Evolutionary conservation across 768 basidiomycete genomes (phyloP), one percentile per base, ranked within the genome.

Genomic region (Polyporus arcularius): DNA sequence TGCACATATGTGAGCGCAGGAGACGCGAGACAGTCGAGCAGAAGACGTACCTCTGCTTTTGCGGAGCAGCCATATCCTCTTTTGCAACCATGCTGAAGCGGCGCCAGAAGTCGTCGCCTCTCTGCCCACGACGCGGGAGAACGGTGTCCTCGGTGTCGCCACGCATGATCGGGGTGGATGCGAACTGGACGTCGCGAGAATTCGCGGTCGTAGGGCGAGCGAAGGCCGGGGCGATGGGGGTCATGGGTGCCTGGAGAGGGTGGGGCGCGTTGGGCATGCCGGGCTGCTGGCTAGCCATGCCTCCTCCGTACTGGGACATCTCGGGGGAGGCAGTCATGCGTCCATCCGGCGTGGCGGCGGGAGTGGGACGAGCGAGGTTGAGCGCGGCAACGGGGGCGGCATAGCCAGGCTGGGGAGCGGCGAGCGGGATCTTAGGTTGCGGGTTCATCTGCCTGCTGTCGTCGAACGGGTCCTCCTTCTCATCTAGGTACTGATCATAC

Each of bases 21-120:
- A 3, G 18, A 21, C 40, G 38, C 12, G 41, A 45, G 48, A 35
- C 52, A 38, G 21, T 26, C 14, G 48, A 38, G 16, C 21, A 40
- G 15, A 30, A 49, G 43, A 14, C 40, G 47, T 54, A 79, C 80
- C 75, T 77, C 72, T 81, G 79, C 66, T 84, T 85, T 68, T 79
- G 68, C 4, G 75, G 71, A 61, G 76, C 79, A 57, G 67, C 68
- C 58, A 75, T 77, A 65, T 89, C 85, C 60, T 86, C 85, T 69
- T 85, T 89, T 9, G 85, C 90, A 62, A 93, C 85, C 79, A 92
- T 91, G 62, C 88, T 90, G 74, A 93, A 94, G 41, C 92, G 80
- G 61, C 89, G 79, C 92, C 92, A 94, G 74, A 94, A 93, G 67
- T 92, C 88, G 67, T 93, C 90, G 0, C 90, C 89, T 51, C 80